phyloP scores from a whole-genome alignment of 2,329 filamentous ascomycete genomes.

The Paraconiothyrium brasiliense region DNA sequence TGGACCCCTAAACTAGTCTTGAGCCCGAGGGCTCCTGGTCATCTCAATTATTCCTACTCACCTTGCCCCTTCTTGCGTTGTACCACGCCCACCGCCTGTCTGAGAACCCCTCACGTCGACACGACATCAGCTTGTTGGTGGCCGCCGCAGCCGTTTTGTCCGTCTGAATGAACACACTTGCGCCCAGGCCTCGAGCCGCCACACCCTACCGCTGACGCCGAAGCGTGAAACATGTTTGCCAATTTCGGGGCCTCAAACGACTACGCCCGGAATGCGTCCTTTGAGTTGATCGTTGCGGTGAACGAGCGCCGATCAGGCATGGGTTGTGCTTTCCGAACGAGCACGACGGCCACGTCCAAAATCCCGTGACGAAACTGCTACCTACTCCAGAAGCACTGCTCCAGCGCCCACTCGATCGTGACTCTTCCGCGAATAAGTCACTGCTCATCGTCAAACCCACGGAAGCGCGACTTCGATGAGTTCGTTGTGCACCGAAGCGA shows the following conservation, averaged over 20 bases:
- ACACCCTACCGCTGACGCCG: not conserved
- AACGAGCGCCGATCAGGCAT: not conserved
- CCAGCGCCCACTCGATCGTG: not conserved
- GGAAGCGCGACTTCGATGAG: not conserved
- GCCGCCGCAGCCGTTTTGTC: not conserved
- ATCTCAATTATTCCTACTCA: not conserved
- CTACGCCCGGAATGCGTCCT: not conserved
- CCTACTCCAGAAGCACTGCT: too few species aligned
- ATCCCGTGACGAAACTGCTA: too few species aligned
- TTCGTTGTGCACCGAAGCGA: not conserved
- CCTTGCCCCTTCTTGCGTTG: not conserved
- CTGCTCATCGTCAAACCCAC: not conserved
- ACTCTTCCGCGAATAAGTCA: not conserved
- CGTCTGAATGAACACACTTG: not conserved
- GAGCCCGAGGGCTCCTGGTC: slow-evolving; percentile 11
- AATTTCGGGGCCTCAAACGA: not conserved
- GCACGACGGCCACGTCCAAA: too few species aligned
- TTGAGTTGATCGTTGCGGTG: not conserved
- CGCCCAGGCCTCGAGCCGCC: not conserved
- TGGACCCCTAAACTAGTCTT: slow-evolving; percentile 26
- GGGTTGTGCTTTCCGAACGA: too few species aligned
- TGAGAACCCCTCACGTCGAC: not conserved
- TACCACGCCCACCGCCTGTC: not conserved
- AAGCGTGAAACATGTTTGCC: not conserved
- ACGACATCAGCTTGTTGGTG: not conserved